Evolutionary conservation across 1,139 yeast species (phyloP), one percentile per base, ranked within the genome.

Genomic region (Casaregolazyma suthepensis): DNA sequence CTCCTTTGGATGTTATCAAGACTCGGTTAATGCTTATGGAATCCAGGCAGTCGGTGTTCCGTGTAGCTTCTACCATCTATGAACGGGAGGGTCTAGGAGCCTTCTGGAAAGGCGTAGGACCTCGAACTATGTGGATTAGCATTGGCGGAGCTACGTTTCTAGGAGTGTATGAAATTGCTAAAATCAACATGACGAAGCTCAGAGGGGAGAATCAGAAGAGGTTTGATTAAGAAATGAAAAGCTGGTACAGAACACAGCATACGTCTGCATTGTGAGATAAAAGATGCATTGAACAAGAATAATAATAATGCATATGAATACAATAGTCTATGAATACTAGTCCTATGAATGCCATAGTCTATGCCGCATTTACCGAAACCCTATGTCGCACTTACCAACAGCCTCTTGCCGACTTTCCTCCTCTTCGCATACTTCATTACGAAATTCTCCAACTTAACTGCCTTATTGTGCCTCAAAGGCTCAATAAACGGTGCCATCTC

Each of bases 121-220:
- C 99, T 1, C 77, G 99, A 67, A 90, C 97, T 0, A 78, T 87
- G 81, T 93, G 99, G 99, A 93, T 93, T 57, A 85, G 96, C 72
- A 94, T 96, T 3, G 99, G 99, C 17, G 99, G 99, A 18, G 96
- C 98, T 31, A 89, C 94, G 40, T 93, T 94, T 72, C 75, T 93
- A 54, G 99, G 99, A 2, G 88, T 89, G 56, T 93, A 93, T 66
- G 99, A 93, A 69, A 71, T 85, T 22, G 91, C 85, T 3, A 81
- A 75, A 54, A 62, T 70, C 13, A 47, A 40, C 23, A 43, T 54
- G 15, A 23, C 50, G 18, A 52, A 51, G 48, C 37, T 46, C 15
- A 20, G 31, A 17, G 42, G 43, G 15, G 44, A 19, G 31, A 47
- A 15, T 3, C 10, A 7, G 12, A 26, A 26, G 12, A 26, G 31